phyloP scores from a whole-genome alignment of 2,329 filamentous ascomycete species.

The Trichophyton benhamiae region DNA sequence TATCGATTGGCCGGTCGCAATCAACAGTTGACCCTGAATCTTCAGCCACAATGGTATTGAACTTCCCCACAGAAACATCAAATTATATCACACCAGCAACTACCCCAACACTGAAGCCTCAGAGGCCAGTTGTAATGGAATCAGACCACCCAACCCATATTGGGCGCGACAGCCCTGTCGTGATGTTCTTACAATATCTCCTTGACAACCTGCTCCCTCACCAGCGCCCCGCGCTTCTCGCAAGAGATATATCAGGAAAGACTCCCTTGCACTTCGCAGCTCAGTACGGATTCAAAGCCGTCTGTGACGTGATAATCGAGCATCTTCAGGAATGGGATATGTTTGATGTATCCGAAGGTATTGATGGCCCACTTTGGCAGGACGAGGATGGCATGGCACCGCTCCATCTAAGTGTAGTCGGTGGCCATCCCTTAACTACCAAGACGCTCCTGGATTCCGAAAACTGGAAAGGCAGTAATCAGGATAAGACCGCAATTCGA shows the following conservation, averaged over 20 bases:
- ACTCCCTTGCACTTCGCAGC: conserved; percentile 40
- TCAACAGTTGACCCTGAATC: conserved; percentile 43
- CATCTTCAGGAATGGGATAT: conserved; percentile 82
- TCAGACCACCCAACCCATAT: conserved; percentile 48
- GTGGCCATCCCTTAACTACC: conserved; percentile 78
- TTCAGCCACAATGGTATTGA: conserved; percentile 40
- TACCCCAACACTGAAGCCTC: conserved; percentile 50
- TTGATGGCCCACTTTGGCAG: conserved; percentile 81
- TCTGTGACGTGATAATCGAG: conserved; percentile 75
- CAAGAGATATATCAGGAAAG: conserved; percentile 14
- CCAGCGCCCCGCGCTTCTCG: conserved; percentile 54
- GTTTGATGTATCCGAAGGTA: conserved; percentile 71
- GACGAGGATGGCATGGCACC: conserved; percentile 85
- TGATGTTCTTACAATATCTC: conserved; percentile 51
- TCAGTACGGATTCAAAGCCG: conserved; percentile 85
- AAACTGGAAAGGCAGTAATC: conserved; percentile 55
- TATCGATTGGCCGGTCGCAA: conserved; percentile 72
- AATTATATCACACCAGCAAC: conserved; percentile 72
- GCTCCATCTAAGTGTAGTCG: conserved; percentile 81
- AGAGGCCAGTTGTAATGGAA: conserved; percentile 54
- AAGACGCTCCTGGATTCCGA: conserved; percentile 68
- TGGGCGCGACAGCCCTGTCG: conserved; percentile 59
- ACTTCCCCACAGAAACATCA: conserved; percentile 43
- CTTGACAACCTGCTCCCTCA: conserved; percentile 55
- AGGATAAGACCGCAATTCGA: conserved; percentile 51